Conservation (phyloP, 345 rosid genomes). For the Barbarea vulgaris region DNA sequence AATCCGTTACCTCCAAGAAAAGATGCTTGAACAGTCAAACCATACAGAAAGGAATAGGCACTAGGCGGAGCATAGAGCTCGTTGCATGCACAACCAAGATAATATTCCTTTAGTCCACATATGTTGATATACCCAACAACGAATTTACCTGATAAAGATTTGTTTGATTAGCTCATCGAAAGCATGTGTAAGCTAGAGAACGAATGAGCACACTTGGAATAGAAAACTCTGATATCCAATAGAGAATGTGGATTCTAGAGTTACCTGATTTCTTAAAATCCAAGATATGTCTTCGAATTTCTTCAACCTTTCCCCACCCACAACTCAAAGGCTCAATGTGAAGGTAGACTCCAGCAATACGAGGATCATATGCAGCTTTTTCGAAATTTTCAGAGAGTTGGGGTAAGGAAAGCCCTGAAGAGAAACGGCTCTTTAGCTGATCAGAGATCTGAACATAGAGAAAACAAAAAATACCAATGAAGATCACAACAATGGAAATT, state of each 20-base stretch:
- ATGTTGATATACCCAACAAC: slow-evolving; percentile 70
- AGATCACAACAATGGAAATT: not conserved
- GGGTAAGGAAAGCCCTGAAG: slow-evolving; percentile 81
- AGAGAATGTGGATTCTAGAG: slow-evolving; percentile 11
- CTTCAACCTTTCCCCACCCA: slow-evolving; percentile 97
- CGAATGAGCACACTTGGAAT: not conserved
- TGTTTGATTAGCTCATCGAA: slow-evolving; percentile 22
- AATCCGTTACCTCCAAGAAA: slow-evolving; percentile 74
- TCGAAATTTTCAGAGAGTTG: slow-evolving; percentile 83
- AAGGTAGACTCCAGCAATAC: slow-evolving; percentile 84
- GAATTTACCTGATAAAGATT: slow-evolving; percentile 66
- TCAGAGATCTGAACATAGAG: slow-evolving; percentile 78
- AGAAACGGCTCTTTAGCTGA: slow-evolving; percentile 91
- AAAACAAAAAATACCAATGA: not conserved
- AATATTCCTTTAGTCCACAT: slow-evolving; percentile 85
- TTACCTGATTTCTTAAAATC: slow-evolving; percentile 94
- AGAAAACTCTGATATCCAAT: not conserved
- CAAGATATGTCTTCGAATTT: slow-evolving; percentile 78
- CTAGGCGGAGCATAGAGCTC: slow-evolving; percentile 94
- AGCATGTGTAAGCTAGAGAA: not conserved
- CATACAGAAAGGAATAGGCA: slow-evolving; percentile 87
- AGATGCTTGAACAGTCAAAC: slow-evolving; percentile 87
- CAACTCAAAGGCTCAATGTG: slow-evolving; percentile 82
- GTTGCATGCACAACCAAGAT: slow-evolving; percentile 85
- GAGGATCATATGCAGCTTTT: slow-evolving; percentile 96